Evolutionary conservation across 805 yeast species (phyloP), one percentile per base, ranked within the genome.

Genomic region (Ogataea nitratoaversa): DNA sequence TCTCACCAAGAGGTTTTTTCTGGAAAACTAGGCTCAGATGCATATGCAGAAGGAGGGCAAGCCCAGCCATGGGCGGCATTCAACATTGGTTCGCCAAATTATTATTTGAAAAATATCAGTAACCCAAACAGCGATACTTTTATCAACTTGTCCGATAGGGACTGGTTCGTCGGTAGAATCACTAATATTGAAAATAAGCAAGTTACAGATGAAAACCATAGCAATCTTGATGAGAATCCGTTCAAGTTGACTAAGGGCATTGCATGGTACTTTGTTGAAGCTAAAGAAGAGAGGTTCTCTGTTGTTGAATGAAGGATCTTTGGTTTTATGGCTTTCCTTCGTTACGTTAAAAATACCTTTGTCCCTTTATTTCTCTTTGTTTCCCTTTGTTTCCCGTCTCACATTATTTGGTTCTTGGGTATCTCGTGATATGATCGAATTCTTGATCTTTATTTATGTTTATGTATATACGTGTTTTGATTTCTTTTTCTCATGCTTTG

Each of bases 1-100:
- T 30, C 9, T 22, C 9, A 36, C 34, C 8, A 38, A 37, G 8
- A 14, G 34, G 36, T 19, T 30, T 25, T 24, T 24, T 34, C 29
- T 18, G 32, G 27, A 14, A 36, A 37, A 11, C 27, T 14, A 5
- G 29, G 33, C 13, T 7, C 32, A 29, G 11, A 22, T 8, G 11
- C 20, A 20, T 12, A 31, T 11, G 33, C 24, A 19, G 22, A 28
- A 16, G 12, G 35, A 8, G 13, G 42, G 42, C 4, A 41, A 49
- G 13, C 29, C 9, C 76, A 69, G 40, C 88, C 91, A 0, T 91
- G 98, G 98, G 96, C 96, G 0, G 95, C 95, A 1, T 91, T 91
- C 66, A 90, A 93, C 49, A 72, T 85, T 41, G 95, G 91, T 2
- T 82, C 87, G 1, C 93, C 95, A 0, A 89, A 90, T 57, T 89